Evolutionary conservation across 2,329 filamentous ascomycete species (phyloP), one percentile per base, ranked within the genome.

Genomic region (Cryphonectria carpinicola): DNA sequence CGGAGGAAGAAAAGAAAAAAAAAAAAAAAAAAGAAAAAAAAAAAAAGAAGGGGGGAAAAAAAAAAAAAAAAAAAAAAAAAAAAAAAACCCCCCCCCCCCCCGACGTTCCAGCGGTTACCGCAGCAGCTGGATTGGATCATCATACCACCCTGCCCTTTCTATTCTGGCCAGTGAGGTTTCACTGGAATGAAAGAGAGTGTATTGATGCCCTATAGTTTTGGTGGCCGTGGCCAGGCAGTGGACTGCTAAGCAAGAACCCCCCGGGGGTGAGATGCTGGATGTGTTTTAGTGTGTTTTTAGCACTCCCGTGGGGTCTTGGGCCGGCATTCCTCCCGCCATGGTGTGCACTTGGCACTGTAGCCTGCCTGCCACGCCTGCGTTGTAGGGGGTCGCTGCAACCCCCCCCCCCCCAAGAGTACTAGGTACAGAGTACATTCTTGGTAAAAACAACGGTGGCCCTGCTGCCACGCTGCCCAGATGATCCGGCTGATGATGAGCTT

Each of bases 241-340:
- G 32, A 32, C 32, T 39, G 61, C 39, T 6, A 46, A 28, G 35
- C 39, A 46, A 17, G 19, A 22, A 46, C 11, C 61, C 58, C 17
- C n/a, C 11, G 28, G 28, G 28, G 28, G 28, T 28, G 28, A 56
- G 52, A 28, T 56, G 65, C 14, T 58, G 65, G 22, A 19, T 32
- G 19, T n/a, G 19, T n/a, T 61, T 43, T 49, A 22, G 43, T 46
- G 39, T 14, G 43, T 46, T 22, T 37, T 66, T 69, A 65, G 63
- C 43, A 56, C 68, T 61, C 41, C 68, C 56, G 64, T 63, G 37
- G 56, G n/a, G 52, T 13, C 35, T 43, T 39, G 37, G 46, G 6
- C 66, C 52, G 49, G 61, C 22, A 71, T 32, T 65, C 58, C 58
- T 64, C 56, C 65, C 69, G 17, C 68, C 49, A 54, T 46, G 8